Evolutionary conservation across 768 basidiomycete species (phyloP).

Genomic region (Psilocybe sp.): DNA sequence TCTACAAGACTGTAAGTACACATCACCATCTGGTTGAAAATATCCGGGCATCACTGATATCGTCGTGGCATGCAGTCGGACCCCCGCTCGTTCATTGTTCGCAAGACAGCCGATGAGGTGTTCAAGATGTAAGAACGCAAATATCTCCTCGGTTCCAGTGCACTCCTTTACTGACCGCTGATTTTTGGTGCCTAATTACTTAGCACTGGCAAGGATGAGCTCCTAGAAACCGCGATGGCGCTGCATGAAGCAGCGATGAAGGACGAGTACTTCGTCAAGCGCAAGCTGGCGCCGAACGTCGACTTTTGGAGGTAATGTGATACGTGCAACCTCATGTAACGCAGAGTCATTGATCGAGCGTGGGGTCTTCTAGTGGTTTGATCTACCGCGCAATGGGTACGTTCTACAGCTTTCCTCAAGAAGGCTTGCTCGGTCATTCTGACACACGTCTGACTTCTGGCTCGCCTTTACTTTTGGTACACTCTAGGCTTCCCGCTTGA

Average conservation of each 20-base stretch:
- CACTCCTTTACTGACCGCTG: not conserved
- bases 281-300: constrained; percentile 85
- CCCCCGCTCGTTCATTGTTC: constrained; percentile 87
- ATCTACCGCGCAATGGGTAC: constrained; percentile 92
- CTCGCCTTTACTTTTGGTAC: constrained; percentile 3
- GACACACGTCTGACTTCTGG: too few relatives aligned
- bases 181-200: not conserved
- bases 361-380: constrained; percentile 52
- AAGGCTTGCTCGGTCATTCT: too few relatives aligned
- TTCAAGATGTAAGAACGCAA: constrained; percentile 68
- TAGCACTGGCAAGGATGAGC: constrained; percentile 82
- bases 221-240: constrained; percentile 87
- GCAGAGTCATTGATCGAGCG: constrained; percentile 14
- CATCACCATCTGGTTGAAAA: constrained; percentile 29
- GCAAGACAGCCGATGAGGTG: constrained; percentile 89
- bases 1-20: constrained; percentile 32
- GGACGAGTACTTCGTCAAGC: constrained; percentile 84
- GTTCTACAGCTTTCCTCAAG: constrained; percentile 5
- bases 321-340: not conserved
- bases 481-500: constrained; percentile 82
- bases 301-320: constrained; percentile 72
- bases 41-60: not conserved
- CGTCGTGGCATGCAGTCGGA: constrained; percentile 55
- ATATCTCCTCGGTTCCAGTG: too few relatives aligned
- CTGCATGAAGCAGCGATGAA: constrained; percentile 86